Base-by-base conservation (phyloP, 2,329 filamentous ascomycete genomes). In the Colletotrichum lupini region DNA sequence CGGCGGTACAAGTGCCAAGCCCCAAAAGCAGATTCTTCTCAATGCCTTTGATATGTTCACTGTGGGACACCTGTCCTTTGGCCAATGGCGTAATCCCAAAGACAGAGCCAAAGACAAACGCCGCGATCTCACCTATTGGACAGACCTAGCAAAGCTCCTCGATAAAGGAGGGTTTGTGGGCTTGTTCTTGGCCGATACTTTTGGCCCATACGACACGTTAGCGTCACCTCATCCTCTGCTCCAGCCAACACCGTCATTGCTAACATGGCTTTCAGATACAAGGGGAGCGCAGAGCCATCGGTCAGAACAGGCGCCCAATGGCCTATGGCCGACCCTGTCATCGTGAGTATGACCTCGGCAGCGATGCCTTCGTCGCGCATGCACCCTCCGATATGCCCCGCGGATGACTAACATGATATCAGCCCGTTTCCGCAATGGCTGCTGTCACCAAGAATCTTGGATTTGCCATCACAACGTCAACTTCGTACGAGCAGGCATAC, bases 321-420 rank as follows among this genome's bases (percentile, higher is more conserved):
- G 89, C 90, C 91, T 0, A 85, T 92, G 78, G 91, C 89, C 0
- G 91, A 93, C 77, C 91, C 91, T 0, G 87, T 87, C 0, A 92
- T 92, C 76, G 89, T 91, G 77, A 37, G 67, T 26, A 11, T 5
- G 4, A 3, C 16, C n/a, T 28, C 7, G 35, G 4, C 7, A 14
- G n/a, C n/a, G 16, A 59, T 37, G 19, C 1, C 19, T n/a, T 49
- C 7, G 9, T 49, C 8, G 42, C 19, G 19, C 14, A 16, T 49
- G 42, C 5, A 46, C 8, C 42, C 7, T 49, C 1, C 3, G 9
- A 49, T 5, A 49, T 16, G 30, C 19, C 9, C 2, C 19, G 24
- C 4, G 2, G 4, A n/a, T 16, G 12, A 26, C 35, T 46, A 3
- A 66, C 22, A 19, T 49, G 2, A 4, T 30, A 8, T 22, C 0